Conservation (phyloP, 2,329 filamentous ascomycete genomes). For the Cladosporium halotolerans region DNA sequence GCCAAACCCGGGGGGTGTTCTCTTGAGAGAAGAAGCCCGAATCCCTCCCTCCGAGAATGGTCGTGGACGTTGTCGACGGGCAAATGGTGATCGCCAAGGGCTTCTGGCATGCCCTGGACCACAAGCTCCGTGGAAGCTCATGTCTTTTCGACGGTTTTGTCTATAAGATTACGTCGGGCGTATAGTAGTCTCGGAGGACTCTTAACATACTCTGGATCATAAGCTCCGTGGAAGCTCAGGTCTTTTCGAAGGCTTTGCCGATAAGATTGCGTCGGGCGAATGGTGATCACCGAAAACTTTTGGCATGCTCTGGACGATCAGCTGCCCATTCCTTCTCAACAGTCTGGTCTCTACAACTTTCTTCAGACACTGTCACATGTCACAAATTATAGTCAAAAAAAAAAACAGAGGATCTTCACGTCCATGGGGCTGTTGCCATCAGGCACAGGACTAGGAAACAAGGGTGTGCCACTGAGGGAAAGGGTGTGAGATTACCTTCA, state of each 20-base stretch:
- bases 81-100: constrained; percentile 50
- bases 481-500: no score
- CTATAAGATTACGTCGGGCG: constrained; percentile 38
- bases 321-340: constrained; percentile 38
- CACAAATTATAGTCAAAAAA: no score
- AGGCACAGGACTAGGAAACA: no score
- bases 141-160: constrained; percentile 26
- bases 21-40: not conserved
- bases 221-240: constrained; percentile 46
- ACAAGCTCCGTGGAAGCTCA: constrained; percentile 48
- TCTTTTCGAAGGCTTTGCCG: constrained; percentile 25
- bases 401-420: no score
- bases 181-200: constrained; percentile 51
- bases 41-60: constrained; percentile 52
- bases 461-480: no score
- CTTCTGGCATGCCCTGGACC: constrained; percentile 60
- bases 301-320: constrained; percentile 58
- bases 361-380: no score
- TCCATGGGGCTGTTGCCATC: no score
- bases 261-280: constrained; percentile 39
- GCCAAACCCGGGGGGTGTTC: no score
- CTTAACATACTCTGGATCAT: constrained; percentile 59
- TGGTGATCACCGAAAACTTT: constrained; percentile 54
- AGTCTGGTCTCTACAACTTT: constrained; percentile 17
- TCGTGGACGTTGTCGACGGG: constrained; percentile 48